Evolutionary conservation across 2,329 filamentous ascomycete genomes (phyloP).

Genomic region (Fusarium albosuccineum): DNA sequence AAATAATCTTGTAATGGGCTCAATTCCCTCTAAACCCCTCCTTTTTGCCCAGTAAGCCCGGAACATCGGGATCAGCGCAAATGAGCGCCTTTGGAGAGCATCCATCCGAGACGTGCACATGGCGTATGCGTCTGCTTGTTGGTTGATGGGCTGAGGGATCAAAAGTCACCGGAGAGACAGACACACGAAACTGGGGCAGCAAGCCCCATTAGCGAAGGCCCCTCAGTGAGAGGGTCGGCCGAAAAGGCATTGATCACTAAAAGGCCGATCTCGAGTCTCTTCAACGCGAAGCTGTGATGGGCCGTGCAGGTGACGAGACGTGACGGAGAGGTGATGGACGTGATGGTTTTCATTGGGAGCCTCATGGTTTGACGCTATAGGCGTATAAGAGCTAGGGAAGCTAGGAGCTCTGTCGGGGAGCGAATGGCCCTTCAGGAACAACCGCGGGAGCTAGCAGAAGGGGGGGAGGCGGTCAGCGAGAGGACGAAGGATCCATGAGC

Average conservation of each 20-base stretch:
- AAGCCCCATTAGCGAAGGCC: conserved; percentile 12
- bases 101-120: conserved; percentile 34
- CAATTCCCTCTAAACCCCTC: not conserved
- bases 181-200: conserved; percentile 8
- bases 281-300: conserved; percentile 37
- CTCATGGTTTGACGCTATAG: conserved; percentile 38
- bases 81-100: conserved; percentile 27
- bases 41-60: conserved; percentile 6
- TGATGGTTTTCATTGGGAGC: conserved; percentile 43
- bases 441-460: conserved; percentile 26
- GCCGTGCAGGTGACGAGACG: conserved; percentile 42
- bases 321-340: conserved; percentile 37
- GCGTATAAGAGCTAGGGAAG: conserved; percentile 18
- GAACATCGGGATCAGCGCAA: conserved; percentile 34
- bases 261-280: conserved; percentile 27
- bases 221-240: conserved; percentile 15
- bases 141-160: conserved; percentile 35
- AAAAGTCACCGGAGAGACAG: conserved; percentile 15
- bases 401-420: conserved; percentile 15
- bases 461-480: not conserved
- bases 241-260: conserved; percentile 29
- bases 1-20: conserved; percentile 13
- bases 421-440: conserved; percentile 35
- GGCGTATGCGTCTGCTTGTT: conserved; percentile 21
- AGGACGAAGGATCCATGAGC: not conserved